Evolutionary conservation across 192 early-diverging fungal genomes (phyloP).

Genomic region (Entrophospora sp.): DNA sequence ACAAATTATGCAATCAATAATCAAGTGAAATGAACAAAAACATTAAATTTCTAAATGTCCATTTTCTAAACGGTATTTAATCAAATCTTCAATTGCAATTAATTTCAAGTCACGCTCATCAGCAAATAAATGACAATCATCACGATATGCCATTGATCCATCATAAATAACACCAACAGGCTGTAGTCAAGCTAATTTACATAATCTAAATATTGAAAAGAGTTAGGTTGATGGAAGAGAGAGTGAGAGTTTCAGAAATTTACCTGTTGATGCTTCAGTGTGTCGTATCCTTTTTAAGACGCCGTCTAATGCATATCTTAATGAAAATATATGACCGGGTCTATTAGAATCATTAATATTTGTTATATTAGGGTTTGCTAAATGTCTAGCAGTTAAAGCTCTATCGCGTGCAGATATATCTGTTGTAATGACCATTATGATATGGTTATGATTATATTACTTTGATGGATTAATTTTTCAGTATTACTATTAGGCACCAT

Average conservation of each 20-base stretch:
- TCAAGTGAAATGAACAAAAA: no score
- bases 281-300: slow-evolving; percentile 84
- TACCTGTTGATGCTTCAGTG: slow-evolving; percentile 79
- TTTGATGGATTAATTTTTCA: no score
- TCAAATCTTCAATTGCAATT: slow-evolving; percentile 82
- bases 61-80: slow-evolving; percentile 57
- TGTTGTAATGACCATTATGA: slow-evolving; percentile 63
- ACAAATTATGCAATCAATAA: no score
- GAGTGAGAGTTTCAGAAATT: neutral
- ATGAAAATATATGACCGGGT: slow-evolving; percentile 90
- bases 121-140: slow-evolving; percentile 82
- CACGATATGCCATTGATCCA: slow-evolving; percentile 89
- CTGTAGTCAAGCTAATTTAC: slow-evolving; percentile 66
- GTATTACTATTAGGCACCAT: slow-evolving; percentile 91
- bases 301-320: slow-evolving; percentile 71
- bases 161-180: slow-evolving; percentile 87
- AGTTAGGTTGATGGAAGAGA: neutral
- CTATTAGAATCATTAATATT: slow-evolving; percentile 61
- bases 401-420: slow-evolving; percentile 93
- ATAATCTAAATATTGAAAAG: slow-evolving; percentile 50
- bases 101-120: slow-evolving; percentile 72
- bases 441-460: no score
- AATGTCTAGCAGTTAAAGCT: slow-evolving; percentile 58
- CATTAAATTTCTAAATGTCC: slow-evolving; percentile 19
- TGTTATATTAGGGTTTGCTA: slow-evolving; percentile 66